Evolutionary conservation across 2,329 filamentous ascomycete genomes (phyloP).

Genomic region (Pestalotiopsis sp.): DNA sequence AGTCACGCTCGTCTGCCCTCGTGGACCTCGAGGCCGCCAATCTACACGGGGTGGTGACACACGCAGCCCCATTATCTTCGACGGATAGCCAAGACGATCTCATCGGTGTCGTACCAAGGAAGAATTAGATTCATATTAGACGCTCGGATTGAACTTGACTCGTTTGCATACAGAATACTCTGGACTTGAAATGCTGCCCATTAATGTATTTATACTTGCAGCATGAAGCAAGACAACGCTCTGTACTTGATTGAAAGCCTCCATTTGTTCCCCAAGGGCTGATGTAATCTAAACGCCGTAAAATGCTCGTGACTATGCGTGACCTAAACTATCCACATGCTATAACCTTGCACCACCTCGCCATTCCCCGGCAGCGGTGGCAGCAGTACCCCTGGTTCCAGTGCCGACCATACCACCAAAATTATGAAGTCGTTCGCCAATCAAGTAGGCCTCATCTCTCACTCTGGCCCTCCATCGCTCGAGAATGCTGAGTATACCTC

Average conservation of each 20-base stretch:
- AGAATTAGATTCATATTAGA: background rate
- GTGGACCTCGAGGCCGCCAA: constrained; percentile 1
- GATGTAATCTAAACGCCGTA: background rate
- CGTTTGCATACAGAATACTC: background rate
- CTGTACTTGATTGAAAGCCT: background rate
- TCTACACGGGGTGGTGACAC: background rate
- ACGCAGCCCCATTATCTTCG: background rate
- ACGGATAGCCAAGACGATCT: background rate
- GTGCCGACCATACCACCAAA: constrained; percentile 47
- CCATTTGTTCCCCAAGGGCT: background rate
- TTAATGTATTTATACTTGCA: too few relatives aligned
- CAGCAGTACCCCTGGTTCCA: constrained; percentile 1
- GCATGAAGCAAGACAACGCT: background rate
- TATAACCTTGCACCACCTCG: constrained; percentile 6
- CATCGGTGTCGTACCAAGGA: background rate
- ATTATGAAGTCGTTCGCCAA: constrained; percentile 93
- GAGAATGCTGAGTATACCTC: constrained; percentile 63
- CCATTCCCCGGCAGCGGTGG: background rate
- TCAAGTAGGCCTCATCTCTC: constrained; percentile 92
- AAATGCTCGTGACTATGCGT: background rate
- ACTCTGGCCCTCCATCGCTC: constrained; percentile 80
- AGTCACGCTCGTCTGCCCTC: background rate
- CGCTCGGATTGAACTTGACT: background rate
- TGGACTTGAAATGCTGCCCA: background rate
- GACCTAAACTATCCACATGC: background rate